Evolutionary conservation across 2,329 filamentous ascomycete genomes (phyloP).

Genomic region (Fusarium heterosporum): DNA sequence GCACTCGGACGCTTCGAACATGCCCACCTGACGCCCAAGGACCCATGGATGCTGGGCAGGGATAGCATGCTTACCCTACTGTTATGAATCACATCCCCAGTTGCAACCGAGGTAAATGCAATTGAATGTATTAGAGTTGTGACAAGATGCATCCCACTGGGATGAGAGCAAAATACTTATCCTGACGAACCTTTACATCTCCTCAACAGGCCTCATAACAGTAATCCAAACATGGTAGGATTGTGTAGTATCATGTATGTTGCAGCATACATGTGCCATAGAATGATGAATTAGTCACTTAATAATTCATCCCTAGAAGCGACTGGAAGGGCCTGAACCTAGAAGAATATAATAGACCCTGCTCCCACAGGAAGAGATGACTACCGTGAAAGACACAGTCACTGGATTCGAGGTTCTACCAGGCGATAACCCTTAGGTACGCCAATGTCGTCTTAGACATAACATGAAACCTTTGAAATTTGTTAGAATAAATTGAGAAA

Average conservation of each 20-base stretch:
- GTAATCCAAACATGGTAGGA: no score
- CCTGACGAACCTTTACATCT: no score
- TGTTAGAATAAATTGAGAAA: slow-evolving; percentile 24
- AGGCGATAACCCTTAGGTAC: slow-evolving; percentile 59
- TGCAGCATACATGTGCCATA: neutral
- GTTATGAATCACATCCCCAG: no score
- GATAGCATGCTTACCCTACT: no score
- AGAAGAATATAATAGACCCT: slow-evolving; percentile 69
- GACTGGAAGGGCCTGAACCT: slow-evolving; percentile 65
- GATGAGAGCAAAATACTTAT: no score
- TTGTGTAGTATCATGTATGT: no score
- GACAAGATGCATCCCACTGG: no score
- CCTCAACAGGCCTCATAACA: no score
- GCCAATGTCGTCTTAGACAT: slow-evolving; percentile 53
- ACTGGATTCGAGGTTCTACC: slow-evolving; percentile 60
- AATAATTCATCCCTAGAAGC: slow-evolving; percentile 75
- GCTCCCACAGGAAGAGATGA: slow-evolving; percentile 63
- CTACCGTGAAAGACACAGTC: slow-evolving; percentile 61
- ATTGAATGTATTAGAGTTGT: no score
- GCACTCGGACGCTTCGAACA: neutral
- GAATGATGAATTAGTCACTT: slow-evolving; percentile 53
- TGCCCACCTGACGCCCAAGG: no score
- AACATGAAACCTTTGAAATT: slow-evolving; percentile 4
- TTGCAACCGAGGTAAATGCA: no score
- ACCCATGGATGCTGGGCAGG: no score